Conservation (phyloP, 345 rosid species). For the Linum trigynum region DNA sequence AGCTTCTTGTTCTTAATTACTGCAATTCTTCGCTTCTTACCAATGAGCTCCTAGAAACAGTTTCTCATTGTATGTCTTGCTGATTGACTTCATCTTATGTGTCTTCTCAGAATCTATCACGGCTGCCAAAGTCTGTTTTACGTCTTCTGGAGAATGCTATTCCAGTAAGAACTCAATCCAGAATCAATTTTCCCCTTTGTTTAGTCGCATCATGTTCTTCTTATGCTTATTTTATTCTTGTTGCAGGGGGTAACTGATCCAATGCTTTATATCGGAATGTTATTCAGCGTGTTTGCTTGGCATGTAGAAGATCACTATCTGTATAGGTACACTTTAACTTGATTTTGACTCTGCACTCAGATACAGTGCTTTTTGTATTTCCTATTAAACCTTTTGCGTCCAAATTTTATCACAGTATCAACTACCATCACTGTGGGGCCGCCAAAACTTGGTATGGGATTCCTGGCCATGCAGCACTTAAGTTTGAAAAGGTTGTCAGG, state of each 20-base stretch:
- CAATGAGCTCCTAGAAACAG: not conserved
- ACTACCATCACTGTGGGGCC: conserved; percentile 99
- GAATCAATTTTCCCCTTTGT: not conserved
- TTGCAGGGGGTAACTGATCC: conserved; percentile 99
- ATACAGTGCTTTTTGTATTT: conserved; percentile 2
- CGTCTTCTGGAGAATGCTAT: conserved; percentile 81
- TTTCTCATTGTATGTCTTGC: not conserved
- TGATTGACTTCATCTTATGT: conserved; percentile 1
- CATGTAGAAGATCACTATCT: conserved; percentile 98
- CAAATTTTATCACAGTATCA: conserved; percentile 50
- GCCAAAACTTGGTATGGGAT: conserved; percentile 98
- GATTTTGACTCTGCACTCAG: not conserved
- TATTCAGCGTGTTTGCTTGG: conserved; percentile 99
- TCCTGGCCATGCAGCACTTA: conserved; percentile 89
- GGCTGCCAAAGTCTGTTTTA: conserved; percentile 72
- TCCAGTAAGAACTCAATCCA: conserved; percentile 44
- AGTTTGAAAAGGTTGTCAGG: conserved; percentile 83
- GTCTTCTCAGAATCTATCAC: conserved; percentile 64
- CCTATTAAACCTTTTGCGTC: not conserved
- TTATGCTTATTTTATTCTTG: conserved; percentile 15
- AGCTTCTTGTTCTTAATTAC: not conserved
- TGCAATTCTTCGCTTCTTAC: not conserved
- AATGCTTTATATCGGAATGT: conserved; percentile 99
- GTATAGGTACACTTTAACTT: conserved; percentile 52
- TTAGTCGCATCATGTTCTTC: not conserved